A percentile compares a stretch with the other conserved stretches of the same genome.
Conservation (phyloP, 768 basidiomycete genomes). For the Sistotremastrum suecicum region DNA sequence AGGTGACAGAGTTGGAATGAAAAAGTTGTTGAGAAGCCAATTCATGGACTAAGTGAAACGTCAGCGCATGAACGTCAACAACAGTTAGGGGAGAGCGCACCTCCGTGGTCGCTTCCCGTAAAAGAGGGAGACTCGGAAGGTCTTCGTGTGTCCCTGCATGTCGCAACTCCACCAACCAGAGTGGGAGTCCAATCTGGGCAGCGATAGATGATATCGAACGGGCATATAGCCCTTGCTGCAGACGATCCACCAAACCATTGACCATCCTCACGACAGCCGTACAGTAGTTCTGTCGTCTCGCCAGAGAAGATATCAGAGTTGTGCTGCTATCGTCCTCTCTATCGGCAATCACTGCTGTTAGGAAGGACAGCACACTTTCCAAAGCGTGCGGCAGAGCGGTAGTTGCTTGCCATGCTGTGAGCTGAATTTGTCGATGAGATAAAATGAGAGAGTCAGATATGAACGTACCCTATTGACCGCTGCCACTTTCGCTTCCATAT, state of each 20-base stretch:
- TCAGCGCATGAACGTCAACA: conserved; percentile 3
- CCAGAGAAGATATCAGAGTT: conserved; percentile 22
- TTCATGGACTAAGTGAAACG: conserved; percentile 42
- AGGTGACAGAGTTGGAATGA: conserved; percentile 50
- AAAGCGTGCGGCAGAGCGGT: conserved; percentile 71
- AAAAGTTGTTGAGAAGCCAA: conserved; percentile 81
- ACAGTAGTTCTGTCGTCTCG: conserved; percentile 65
- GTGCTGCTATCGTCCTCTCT: conserved; percentile 8
- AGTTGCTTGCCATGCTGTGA: conserved; percentile 68
- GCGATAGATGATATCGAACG: conserved; percentile 85
- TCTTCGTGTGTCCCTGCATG: conserved; percentile 97
- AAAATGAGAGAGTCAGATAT: not conserved
- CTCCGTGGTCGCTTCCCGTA: conserved; percentile 67
- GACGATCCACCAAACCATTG: conserved; percentile 89
- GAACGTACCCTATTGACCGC: conserved; percentile 53
- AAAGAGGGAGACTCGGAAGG: conserved; percentile 66
- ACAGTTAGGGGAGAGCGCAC: conserved; percentile 18
- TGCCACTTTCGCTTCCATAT: conserved; percentile 34
- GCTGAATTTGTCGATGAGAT: conserved; percentile 23
- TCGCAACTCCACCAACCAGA: conserved; percentile 82
- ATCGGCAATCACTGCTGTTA: conserved; percentile 50
- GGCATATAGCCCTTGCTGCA: conserved; percentile 82
- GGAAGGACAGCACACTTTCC: conserved; percentile 52
- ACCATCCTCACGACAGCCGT: conserved; percentile 78
- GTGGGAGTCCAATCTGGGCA: conserved; percentile 68